These are phyloP conservation scores for Funneliformis caledonium DNA, from an alignment of 371 early-diverging fungal genomes.

Conservation along the genomic window DNA sequence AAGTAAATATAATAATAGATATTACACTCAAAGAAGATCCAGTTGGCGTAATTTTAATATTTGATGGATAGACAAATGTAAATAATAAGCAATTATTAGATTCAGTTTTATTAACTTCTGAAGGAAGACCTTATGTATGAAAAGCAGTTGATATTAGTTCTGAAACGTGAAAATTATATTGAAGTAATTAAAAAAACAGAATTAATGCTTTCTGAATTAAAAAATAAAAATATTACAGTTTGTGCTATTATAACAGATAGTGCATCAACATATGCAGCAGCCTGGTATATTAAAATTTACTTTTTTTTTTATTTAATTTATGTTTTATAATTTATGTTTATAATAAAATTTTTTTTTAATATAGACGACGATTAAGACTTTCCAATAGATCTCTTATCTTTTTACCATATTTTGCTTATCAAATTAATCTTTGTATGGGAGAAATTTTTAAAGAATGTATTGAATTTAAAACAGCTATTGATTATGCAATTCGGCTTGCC, in stretches of 20 bases:
- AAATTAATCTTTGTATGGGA: constrained; percentile 17
- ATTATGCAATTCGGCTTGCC: neutral
- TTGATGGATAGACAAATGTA: constrained; percentile 29
- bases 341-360: neutral
- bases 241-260: constrained; percentile 6
- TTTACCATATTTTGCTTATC: constrained; percentile 20
- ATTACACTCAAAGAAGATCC: neutral
- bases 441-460: constrained; percentile 24
- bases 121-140: neutral
- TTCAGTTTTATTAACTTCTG: neutral
- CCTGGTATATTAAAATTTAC: constrained; percentile 1
- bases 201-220: constrained; percentile 5
- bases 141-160: constrained; percentile 18
- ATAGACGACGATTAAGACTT: constrained; percentile 3
- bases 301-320: neutral
- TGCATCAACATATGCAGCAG: neutral
- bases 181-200: constrained; percentile 20
- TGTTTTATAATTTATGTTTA: neutral
- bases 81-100: constrained; percentile 12
- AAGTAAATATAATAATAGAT: neutral
- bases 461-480: constrained; percentile 1
- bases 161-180: constrained; percentile 13
- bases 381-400: neutral
- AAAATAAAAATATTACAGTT: neutral
- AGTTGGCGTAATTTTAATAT: neutral